Base-by-base conservation (phyloP, 176 grass and related monocot species). In the Aegilops longissima region DNA sequence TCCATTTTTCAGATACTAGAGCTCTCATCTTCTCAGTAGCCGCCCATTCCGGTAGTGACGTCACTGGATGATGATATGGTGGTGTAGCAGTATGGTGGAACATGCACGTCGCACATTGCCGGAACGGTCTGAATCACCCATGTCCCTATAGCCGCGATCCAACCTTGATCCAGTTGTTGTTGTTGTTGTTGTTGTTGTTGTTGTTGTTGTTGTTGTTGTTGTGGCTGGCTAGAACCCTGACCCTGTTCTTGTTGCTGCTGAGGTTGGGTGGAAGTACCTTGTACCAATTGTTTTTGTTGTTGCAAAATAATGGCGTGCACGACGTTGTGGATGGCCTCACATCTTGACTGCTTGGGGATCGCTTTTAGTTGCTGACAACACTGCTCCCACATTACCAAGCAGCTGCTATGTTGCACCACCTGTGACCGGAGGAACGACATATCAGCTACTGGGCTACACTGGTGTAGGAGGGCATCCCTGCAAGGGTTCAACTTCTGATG, bases 21-120 rank as follows among this genome's bases (percentile, higher is more conserved):
- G 5, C 2, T 18, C 51, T 51, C 13, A 0, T 6, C 8, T 40
- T 5, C 0, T 13, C 21, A 72, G 36, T 42, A 72, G 69, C 33
- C 58, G 5, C 70, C 23, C 12, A 61, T 42, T 3, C 0, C 20
- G 36, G 70, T 76, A 36, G 72, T 21, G 17, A 59, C 56, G 23
- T 27, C 61, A 29, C 4, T 64, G 10, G n/a, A 25, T 64, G 61
- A 1, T 12, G 12, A 31, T 13, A 27, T 31, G 24, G 64, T 66
- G 64, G 64, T 66, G 11, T 6, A 14, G 24, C 64, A 66, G 24
- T 14, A 30, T 31, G 12, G 24, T 31, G 25, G 24, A 23, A 7
- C 74, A n/a, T 86, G 30, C 31, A 79, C 74, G 4, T 66, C 49
- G 20, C 83, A 77, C 73, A 78, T 86, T 16, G 45, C 24, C 10